A percentile compares a stretch with the other conserved stretches of the same genome.
Conservation (phyloP, 2,329 filamentous ascomycete species). For the Dryadomyces quercus-mongolicae region DNA sequence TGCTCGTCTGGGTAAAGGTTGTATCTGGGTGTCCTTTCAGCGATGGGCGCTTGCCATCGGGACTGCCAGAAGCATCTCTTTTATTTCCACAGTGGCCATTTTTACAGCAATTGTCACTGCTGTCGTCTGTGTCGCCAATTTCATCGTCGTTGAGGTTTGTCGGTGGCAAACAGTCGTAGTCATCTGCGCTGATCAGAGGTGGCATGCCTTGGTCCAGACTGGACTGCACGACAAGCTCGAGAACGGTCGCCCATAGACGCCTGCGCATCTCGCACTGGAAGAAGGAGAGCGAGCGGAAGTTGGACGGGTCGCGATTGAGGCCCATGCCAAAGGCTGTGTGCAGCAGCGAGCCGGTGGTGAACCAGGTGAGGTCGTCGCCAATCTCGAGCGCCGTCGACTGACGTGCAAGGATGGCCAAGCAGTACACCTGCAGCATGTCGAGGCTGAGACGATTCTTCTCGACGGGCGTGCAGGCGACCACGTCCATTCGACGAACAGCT, state of each 20-base stretch:
- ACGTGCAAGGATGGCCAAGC: conserved; percentile 10
- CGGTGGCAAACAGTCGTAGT: conserved; percentile 39
- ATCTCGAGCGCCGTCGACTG: conserved; percentile 23
- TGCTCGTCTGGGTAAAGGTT: conserved; percentile 11
- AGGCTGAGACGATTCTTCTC: conserved; percentile 10
- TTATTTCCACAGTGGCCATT: neutral
- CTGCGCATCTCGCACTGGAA: conserved; percentile 41
- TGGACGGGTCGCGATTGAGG: conserved; percentile 42
- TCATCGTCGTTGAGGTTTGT: conserved; percentile 40
- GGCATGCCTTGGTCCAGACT: conserved; percentile 38
- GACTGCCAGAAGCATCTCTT: too few relatives aligned
- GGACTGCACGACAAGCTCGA: conserved; percentile 41
- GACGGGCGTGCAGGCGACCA: conserved; percentile 6
- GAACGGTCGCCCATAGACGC: conserved; percentile 42
- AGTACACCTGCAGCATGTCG: conserved; percentile 11
- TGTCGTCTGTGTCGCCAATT: conserved; percentile 15
- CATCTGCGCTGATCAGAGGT: conserved; percentile 30
- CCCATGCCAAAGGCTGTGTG: conserved; percentile 46
- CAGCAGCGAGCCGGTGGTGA: conserved; percentile 35
- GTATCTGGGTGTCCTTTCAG: conserved; percentile 4
- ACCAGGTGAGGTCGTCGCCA: conserved; percentile 39
- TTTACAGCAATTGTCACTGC: neutral
- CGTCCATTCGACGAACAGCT: conserved; percentile 6
- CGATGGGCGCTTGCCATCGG: neutral
- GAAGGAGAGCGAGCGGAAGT: conserved; percentile 32